Percentiles rank a stretch among this genome's conserved stretches.
phyloP scores from a whole-genome alignment of 805 yeast genomes.

The Nakazawaea anatomiae region DNA sequence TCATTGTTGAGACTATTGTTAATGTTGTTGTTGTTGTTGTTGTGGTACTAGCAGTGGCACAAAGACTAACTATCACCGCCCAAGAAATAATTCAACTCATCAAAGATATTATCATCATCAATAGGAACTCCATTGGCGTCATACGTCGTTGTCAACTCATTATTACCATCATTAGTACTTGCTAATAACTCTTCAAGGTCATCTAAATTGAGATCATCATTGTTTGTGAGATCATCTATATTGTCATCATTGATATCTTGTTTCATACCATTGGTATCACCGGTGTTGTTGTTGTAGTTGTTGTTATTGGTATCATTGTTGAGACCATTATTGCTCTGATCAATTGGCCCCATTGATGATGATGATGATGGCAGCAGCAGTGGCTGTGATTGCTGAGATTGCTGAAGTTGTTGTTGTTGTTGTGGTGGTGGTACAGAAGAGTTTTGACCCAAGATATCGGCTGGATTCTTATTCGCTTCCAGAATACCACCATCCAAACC shows the following conservation, averaged over 20 bases:
- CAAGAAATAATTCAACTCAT: slow-evolving; percentile 11
- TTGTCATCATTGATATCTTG: not conserved
- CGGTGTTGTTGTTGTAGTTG: slow-evolving; percentile 2
- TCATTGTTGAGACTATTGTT: too few relatives aligned
- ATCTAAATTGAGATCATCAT: slow-evolving; percentile 6
- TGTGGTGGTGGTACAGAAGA: slow-evolving; percentile 76
- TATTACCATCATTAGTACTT: slow-evolving; percentile 1
- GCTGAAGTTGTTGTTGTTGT: too few relatives aligned
- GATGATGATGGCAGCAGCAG: too few relatives aligned
- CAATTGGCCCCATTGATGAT: too few relatives aligned
- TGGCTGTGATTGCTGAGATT: too few relatives aligned
- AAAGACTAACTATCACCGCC: not conserved
- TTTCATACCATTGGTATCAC: slow-evolving; percentile 1
- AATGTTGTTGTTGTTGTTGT: slow-evolving; percentile 9
- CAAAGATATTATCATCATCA: slow-evolving; percentile 11
- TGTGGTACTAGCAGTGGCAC: not conserved
- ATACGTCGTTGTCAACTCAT: slow-evolving; percentile 1
- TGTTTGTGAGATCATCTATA: not conserved
- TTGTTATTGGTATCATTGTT: slow-evolving; percentile 1
- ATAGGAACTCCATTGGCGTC: slow-evolving; percentile 6
- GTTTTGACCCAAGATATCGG: slow-evolving; percentile 93
- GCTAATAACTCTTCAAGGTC: slow-evolving; percentile 10
- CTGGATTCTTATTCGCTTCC: slow-evolving; percentile 88
- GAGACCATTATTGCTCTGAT: not conserved
- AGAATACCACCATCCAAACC: slow-evolving; percentile 61